These are phyloP conservation scores for Penicillium oxalicum DNA, from an alignment of 2,329 filamentous ascomycete genomes.

Conservation along the genomic window DNA sequence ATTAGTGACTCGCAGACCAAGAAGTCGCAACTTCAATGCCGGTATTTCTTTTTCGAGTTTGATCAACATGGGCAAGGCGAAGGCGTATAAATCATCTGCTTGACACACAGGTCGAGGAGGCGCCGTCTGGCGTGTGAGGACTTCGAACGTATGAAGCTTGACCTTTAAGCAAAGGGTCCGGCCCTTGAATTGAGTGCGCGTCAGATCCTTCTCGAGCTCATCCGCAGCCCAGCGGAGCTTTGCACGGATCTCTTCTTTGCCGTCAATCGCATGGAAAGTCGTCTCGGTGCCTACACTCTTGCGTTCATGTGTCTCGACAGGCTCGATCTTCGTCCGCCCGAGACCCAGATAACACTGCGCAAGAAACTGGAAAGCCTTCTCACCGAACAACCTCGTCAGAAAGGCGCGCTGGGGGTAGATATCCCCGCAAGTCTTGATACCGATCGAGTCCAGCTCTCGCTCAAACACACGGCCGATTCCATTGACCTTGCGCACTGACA, in stretches of 20 bases:
- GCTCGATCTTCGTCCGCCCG: constrained; percentile 76
- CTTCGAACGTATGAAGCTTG: constrained; percentile 90
- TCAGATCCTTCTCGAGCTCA: constrained; percentile 80
- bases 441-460: constrained; percentile 79
- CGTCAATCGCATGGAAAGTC: constrained; percentile 76
- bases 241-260: constrained; percentile 60
- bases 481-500: constrained; percentile 87
- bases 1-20: constrained; percentile 85
- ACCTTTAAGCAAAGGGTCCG: constrained; percentile 88
- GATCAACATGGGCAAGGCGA: constrained; percentile 71
- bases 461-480: constrained; percentile 93
- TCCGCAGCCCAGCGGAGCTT: constrained; percentile 77
- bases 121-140: constrained; percentile 74
- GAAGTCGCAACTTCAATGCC: constrained; percentile 69
- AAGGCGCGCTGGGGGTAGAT: constrained; percentile 71
- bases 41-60: constrained; percentile 82
- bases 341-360: constrained; percentile 79
- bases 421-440: constrained; percentile 81
- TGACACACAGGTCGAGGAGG: constrained; percentile 64
- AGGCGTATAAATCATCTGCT: constrained; percentile 78
- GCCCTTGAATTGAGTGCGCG: constrained; percentile 73
- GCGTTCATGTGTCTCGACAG: constrained; percentile 80
- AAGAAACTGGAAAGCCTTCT: constrained; percentile 84
- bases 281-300: constrained; percentile 93
- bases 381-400: constrained; percentile 73